Evolutionary conservation across 257 asterid species (phyloP).

Genomic region (Solanum medicagineum): DNA sequence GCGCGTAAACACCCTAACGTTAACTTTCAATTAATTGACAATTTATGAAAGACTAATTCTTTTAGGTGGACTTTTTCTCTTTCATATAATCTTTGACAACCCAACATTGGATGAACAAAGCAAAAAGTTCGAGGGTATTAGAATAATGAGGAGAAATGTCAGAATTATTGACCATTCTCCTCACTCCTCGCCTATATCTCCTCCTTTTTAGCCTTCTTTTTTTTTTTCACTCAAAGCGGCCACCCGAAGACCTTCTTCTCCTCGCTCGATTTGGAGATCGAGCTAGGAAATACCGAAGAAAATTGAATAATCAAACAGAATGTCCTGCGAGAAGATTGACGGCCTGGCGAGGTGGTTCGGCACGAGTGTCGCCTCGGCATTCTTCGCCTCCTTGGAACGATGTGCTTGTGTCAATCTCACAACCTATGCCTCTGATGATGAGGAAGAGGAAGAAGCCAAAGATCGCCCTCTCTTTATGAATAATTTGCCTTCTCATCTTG

Average conservation of each 20-base stretch:
- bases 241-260: background rate
- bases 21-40: too few species aligned
- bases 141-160: background rate
- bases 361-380: slow-evolving; percentile 69
- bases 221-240: background rate
- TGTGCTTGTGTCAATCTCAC: slow-evolving; percentile 81
- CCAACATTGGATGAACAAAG: background rate
- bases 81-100: background rate
- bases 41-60: too few species aligned
- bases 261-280: background rate
- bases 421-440: slow-evolving; percentile 74
- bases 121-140: background rate
- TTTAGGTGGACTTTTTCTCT: too few species aligned
- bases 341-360: slow-evolving; percentile 90
- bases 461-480: slow-evolving; percentile 79
- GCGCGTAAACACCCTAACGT: too few species aligned
- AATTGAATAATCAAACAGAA: slow-evolving; percentile 10
- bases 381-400: slow-evolving; percentile 86
- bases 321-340: slow-evolving; percentile 49
- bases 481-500: slow-evolving; percentile 24
- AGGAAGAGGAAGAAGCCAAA: slow-evolving; percentile 62
- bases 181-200: background rate
- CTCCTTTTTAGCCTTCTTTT: background rate
- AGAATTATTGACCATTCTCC: background rate
- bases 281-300: background rate